phyloP scores from a whole-genome alignment of 768 basidiomycete genomes.

The Agaricus sinodeliciosus region DNA sequence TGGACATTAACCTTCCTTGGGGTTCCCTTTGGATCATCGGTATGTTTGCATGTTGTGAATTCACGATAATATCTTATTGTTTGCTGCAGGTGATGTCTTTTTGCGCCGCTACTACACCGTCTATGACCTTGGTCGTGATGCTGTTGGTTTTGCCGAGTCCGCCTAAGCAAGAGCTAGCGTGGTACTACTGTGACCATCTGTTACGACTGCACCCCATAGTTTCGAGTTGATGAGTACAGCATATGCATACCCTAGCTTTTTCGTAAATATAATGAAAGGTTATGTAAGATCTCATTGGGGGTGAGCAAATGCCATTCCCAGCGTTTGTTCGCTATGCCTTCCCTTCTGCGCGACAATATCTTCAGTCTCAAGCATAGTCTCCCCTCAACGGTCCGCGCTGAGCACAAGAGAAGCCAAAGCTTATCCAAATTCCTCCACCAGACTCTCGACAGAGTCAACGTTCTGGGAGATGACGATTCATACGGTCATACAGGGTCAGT shows the following conservation, averaged over 20 bases:
- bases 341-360: constrained; percentile 6
- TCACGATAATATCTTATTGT: constrained; percentile 5
- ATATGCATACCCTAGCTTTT: not conserved
- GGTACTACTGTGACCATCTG: not conserved
- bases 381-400: constrained; percentile 17
- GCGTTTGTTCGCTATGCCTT: not conserved
- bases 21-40: constrained; percentile 88
- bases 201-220: not conserved
- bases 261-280: not conserved
- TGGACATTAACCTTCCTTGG: constrained; percentile 83
- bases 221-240: not conserved
- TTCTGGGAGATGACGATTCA: constrained; percentile 50
- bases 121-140: constrained; percentile 72
- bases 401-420: constrained; percentile 20
- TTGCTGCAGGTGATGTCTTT: constrained; percentile 69
- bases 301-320: not conserved
- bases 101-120: constrained; percentile 89
- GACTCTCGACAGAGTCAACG: constrained; percentile 61
- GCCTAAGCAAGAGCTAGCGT: constrained; percentile 14
- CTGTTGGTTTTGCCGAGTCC: constrained; percentile 73
- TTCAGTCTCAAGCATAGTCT: constrained; percentile 9
- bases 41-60: constrained; percentile 22
- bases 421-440: constrained; percentile 20
- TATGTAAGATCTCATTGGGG: not conserved
- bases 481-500: constrained; percentile 66